A percentile compares a stretch with the other conserved stretches of the same genome.
Conservation (phyloP, 140 eudicot species). For the Oenanthe javanica region DNA sequence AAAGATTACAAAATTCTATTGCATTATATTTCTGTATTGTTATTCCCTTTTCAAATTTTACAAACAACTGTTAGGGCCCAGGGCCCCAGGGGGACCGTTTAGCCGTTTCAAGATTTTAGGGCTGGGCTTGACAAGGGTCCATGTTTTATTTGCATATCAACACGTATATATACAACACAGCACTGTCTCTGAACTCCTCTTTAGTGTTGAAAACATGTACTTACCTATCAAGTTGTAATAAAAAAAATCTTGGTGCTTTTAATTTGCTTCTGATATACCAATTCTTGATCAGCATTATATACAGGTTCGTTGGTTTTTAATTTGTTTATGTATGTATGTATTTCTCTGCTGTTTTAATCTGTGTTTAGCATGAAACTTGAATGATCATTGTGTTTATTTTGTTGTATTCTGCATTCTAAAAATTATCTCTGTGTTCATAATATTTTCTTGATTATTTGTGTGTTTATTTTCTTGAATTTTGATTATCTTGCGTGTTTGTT, state of each 20-base stretch:
- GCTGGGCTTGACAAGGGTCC: background rate
- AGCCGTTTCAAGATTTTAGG: background rate
- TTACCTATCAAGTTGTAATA: background rate
- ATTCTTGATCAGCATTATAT: background rate
- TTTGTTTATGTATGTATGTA: background rate
- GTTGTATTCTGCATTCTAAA: too few species aligned
- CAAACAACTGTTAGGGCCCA: too few species aligned
- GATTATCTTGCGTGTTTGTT: background rate
- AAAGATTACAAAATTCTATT: background rate
- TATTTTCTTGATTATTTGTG: background rate
- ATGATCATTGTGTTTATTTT: background rate
- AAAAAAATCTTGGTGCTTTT: background rate
- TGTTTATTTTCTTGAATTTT: background rate
- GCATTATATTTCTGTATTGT: background rate
- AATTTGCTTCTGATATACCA: background rate
- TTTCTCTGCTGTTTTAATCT: background rate
- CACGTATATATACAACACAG: background rate
- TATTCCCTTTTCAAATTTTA: too few species aligned
- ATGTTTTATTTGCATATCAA: background rate
- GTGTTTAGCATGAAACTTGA: background rate
- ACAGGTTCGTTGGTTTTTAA: background rate
- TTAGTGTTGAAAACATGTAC: background rate
- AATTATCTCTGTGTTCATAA: background rate
- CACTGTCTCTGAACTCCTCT: background rate
- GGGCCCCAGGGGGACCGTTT: too few species aligned